Evolutionary conservation across 805 yeast species (phyloP).

Genomic region (Candida corydali): DNA sequence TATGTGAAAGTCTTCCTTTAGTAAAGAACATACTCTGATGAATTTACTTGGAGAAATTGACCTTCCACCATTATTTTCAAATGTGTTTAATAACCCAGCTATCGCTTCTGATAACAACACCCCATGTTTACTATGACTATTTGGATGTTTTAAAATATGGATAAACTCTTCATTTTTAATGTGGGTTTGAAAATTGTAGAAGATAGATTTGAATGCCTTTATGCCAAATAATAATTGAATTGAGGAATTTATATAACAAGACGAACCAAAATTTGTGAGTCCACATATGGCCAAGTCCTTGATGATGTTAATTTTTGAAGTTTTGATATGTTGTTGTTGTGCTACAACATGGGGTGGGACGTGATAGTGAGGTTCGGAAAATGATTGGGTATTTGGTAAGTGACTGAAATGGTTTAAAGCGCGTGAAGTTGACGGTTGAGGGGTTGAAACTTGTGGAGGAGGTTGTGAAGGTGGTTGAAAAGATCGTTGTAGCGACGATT

Average conservation of each 20-base stretch:
- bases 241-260: slow-evolving; percentile 75
- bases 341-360: slow-evolving; percentile 5
- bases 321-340: slow-evolving; percentile 10
- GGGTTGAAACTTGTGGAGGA: slow-evolving; percentile 7
- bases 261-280: slow-evolving; percentile 62
- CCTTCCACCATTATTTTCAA: slow-evolving; percentile 54
- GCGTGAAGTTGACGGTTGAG: slow-evolving; percentile 4
- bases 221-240: slow-evolving; percentile 65
- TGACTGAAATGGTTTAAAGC: slow-evolving; percentile 1
- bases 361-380: slow-evolving; percentile 1
- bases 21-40: slow-evolving; percentile 43
- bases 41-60: slow-evolving; percentile 65
- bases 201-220: slow-evolving; percentile 43
- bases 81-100: slow-evolving; percentile 51
- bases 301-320: slow-evolving; percentile 17
- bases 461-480: slow-evolving; percentile 6
- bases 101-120: slow-evolving; percentile 46
- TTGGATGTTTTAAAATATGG: slow-evolving; percentile 17
- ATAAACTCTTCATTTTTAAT: slow-evolving; percentile 31
- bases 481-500: neutral
- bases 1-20: slow-evolving; percentile 65
- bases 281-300: slow-evolving; percentile 54
- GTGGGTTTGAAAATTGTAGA: slow-evolving; percentile 44
- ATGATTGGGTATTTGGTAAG: slow-evolving; percentile 2
- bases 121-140: slow-evolving; percentile 15